These are phyloP conservation scores for Phialemoniopsis sp. DNA, from an alignment of 2,329 filamentous ascomycete species.

Conservation along the genomic window DNA sequence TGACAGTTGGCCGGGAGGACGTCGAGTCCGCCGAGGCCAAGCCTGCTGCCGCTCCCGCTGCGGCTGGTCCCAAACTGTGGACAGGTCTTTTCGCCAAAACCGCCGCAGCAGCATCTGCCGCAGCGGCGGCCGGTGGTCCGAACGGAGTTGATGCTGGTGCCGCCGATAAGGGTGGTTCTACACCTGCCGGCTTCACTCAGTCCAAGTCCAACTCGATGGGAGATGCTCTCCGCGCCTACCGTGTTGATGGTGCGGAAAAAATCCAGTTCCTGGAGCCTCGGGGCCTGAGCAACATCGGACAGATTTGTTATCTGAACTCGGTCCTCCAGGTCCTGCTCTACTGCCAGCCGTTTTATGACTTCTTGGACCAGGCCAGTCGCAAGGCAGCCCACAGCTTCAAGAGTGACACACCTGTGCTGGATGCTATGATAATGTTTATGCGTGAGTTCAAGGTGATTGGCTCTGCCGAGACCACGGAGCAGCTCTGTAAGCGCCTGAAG, in stretches of 20 bases:
- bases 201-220: constrained; percentile 57
- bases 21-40: constrained; percentile 14
- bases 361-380: constrained; percentile 81
- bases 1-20: constrained; percentile 2
- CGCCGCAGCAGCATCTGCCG: constrained; percentile 11
- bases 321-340: constrained; percentile 94
- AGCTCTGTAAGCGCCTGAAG: constrained; percentile 71
- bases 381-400: constrained; percentile 88
- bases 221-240: constrained; percentile 73
- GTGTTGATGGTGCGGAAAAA: constrained; percentile 60
- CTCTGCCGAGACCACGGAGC: constrained; percentile 69
- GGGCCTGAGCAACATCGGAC: constrained; percentile 92
- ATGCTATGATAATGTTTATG: constrained; percentile 97
- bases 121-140: constrained; percentile 11
- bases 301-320: constrained; percentile 99
- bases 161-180: constrained; percentile 15
- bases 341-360: constrained; percentile 91
- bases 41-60: constrained; percentile 15
- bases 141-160: constrained; percentile 17
- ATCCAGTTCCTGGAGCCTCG: constrained; percentile 85
- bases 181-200: constrained; percentile 33
- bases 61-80: constrained; percentile 31
- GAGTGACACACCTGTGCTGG: constrained; percentile 87
- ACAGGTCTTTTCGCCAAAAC: constrained; percentile 27
- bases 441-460: constrained; percentile 85